Percentiles rank a stretch among this genome's conserved stretches.
Evolutionary conservation across 164 flowering plant genomes (phyloP).

Genomic region (Stephania cephalantha): DNA sequence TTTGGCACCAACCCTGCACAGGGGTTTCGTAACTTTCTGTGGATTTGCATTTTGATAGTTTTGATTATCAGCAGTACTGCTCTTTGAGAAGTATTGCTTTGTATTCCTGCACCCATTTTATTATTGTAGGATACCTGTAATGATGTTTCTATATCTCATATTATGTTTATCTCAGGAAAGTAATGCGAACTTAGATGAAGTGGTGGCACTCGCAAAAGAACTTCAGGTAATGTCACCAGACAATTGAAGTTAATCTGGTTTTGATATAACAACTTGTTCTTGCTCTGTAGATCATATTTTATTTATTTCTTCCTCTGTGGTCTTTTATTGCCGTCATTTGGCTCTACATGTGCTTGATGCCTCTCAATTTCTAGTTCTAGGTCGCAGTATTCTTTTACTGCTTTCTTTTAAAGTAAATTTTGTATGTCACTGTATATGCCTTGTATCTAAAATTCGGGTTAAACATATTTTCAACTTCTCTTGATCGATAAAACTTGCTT

Average conservation of each 20-base stretch:
- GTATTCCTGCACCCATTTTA: neutral
- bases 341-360: neutral
- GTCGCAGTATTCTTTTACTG: neutral
- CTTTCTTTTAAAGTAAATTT: neutral
- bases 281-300: neutral
- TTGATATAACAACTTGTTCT: neutral
- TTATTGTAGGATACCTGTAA: neutral
- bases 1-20: neutral
- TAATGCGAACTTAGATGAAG: slow-evolving; percentile 86
- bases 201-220: slow-evolving; percentile 87
- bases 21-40: neutral
- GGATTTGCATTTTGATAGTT: neutral
- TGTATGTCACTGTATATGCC: neutral
- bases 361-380: neutral
- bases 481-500: neutral
- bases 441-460: neutral
- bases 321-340: neutral
- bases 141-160: neutral
- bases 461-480: neutral
- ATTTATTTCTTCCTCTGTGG: neutral
- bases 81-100: neutral
- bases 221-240: slow-evolving; percentile 59
- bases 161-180: slow-evolving; percentile 55
- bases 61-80: neutral
- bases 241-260: neutral